These are phyloP conservation scores for Calonectria pseudoreteaudii DNA, from an alignment of 2,329 filamentous ascomycete genomes.

Conservation along the genomic window DNA sequence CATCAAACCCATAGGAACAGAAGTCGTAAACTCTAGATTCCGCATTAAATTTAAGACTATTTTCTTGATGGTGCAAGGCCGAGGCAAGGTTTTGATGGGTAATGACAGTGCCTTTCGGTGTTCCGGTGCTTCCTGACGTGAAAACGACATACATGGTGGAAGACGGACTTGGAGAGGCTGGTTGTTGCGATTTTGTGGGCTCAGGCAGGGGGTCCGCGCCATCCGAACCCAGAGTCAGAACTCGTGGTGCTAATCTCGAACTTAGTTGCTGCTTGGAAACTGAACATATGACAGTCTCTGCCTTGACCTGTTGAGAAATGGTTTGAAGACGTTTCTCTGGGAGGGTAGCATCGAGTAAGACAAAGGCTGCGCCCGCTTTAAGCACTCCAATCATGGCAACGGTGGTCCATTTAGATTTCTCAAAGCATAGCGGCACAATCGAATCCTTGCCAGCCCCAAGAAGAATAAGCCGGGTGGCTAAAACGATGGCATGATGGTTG, in stretches of 20 bases:
- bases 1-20: conserved; percentile 22
- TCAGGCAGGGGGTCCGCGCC: no score
- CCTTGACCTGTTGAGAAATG: conserved; percentile 11
- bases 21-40: conserved; percentile 17
- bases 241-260: background rate
- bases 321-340: background rate
- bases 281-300: conserved; percentile 21
- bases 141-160: conserved; percentile 35
- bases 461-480: conserved; percentile 53
- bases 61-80: background rate
- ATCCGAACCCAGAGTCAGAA: no score
- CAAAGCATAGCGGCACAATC: background rate
- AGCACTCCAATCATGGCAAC: background rate
- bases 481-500: no score
- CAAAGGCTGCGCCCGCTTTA: background rate
- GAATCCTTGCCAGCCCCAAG: conserved; percentile 31
- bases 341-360: background rate
- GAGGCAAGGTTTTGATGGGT: conserved; percentile 26
- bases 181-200: no score
- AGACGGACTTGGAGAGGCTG: background rate
- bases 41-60: background rate
- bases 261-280: conserved; percentile 37
- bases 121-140: conserved; percentile 42
- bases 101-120: conserved; percentile 39
- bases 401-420: background rate